These are phyloP conservation scores for Monosiga brevicollis DNA, from an alignment of 78 protist genomes.

Conservation along the genomic window DNA sequence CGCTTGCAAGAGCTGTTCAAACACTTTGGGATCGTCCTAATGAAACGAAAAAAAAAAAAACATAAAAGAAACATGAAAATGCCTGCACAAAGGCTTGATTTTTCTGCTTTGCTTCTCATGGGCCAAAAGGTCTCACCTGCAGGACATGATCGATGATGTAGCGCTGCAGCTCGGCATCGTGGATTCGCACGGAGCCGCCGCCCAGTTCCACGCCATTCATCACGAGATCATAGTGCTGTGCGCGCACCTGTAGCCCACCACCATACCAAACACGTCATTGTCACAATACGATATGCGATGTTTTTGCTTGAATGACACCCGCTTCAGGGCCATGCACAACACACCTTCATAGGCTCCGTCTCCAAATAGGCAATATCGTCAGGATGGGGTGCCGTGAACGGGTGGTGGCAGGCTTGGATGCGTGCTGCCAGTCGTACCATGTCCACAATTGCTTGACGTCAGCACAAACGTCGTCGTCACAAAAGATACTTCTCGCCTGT, in stretches of 20 bases:
- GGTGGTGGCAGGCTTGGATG: conserved; percentile 60
- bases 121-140: not conserved
- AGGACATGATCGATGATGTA: conserved; percentile 26
- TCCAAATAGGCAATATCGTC: conserved; percentile 32
- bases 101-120: too few relatives aligned
- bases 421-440: not conserved
- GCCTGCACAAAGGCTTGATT: too few relatives aligned
- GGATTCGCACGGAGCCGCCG: conserved; percentile 82
- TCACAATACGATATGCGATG: too few relatives aligned
- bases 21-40: conserved; percentile 12
- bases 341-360: not conserved
- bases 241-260: conserved; percentile 26
- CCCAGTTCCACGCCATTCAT: conserved; percentile 79
- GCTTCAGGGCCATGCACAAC: not conserved
- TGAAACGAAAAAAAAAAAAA: not conserved
- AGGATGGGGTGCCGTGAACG: conserved; percentile 79
- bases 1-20: conserved; percentile 42
- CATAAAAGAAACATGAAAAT: too few relatives aligned
- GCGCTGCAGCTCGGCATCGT: conserved; percentile 47
- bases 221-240: conserved; percentile 71
- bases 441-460: too few relatives aligned
- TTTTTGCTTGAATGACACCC: too few relatives aligned
- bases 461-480: too few relatives aligned
- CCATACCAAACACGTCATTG: not conserved
- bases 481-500: too few relatives aligned